phyloP scores from a whole-genome alignment of 2,329 filamentous ascomycete species.

The Trichoderma endophyticum region DNA sequence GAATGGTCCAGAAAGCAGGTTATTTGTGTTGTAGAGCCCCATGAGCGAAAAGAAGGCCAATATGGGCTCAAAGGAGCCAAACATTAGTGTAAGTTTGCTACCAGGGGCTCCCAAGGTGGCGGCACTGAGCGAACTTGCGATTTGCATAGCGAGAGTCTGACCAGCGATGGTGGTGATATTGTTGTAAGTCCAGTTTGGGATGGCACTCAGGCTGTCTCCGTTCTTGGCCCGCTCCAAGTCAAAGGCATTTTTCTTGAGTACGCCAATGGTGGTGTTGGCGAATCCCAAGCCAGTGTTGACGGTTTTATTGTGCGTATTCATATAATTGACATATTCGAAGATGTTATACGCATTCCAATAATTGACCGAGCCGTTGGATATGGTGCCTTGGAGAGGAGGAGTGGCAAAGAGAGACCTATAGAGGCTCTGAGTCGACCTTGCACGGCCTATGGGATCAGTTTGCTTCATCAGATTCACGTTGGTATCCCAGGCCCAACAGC shows the following conservation, averaged over 20 bases:
- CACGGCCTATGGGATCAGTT: conserved; percentile 25
- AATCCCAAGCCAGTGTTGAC: conserved; percentile 38
- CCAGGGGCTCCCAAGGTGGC: conserved; percentile 38
- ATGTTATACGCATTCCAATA: conserved; percentile 51
- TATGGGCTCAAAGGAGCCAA: conserved; percentile 54
- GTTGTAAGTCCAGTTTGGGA: conserved; percentile 34
- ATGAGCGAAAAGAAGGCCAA: conserved; percentile 53
- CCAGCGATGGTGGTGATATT: conserved; percentile 50
- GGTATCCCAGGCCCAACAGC: conserved; percentile 38
- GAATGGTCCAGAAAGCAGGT: conserved; percentile 44
- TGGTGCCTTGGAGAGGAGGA: conserved; percentile 36
- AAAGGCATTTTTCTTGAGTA: conserved; percentile 61
- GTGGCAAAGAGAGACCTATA: conserved; percentile 44
- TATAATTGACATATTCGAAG: conserved; percentile 56
- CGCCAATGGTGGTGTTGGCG: conserved; percentile 34
- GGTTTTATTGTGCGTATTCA: conserved; percentile 49
- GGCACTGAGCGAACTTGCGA: conserved; percentile 44
- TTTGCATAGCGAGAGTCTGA: conserved; percentile 47
- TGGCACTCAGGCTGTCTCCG: conserved; percentile 52
- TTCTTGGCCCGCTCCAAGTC: conserved; percentile 59
- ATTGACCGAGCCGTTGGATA: conserved; percentile 36
- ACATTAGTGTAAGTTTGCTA: conserved; percentile 51
- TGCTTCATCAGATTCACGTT: conserved; percentile 30
- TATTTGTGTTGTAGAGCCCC: conserved; percentile 46
- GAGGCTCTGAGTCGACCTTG: conserved; percentile 34